Base-by-base conservation (phyloP, 2,329 filamentous ascomycete species). In the Colletotrichum tanaceti region DNA sequence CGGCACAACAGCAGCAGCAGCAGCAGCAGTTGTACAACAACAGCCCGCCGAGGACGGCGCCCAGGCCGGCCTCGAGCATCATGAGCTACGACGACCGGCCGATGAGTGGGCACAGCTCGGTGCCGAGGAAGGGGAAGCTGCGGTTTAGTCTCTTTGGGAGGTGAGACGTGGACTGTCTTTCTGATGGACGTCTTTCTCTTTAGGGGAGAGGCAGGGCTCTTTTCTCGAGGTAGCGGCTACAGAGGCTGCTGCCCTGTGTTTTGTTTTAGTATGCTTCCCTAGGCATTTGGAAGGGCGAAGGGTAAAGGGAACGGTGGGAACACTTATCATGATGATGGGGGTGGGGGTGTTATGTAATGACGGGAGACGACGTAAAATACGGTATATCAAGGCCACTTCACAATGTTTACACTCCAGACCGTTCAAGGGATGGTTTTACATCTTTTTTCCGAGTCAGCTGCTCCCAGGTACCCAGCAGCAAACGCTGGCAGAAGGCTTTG, bases 1-100 rank as follows among this genome's bases (percentile, higher is more conserved):
- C 52, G 32, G 14, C 4, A n/a, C 54, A 53, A 63, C 53, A 58
- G n/a, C 52, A 38, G 32, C 61, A 59, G 39, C 64, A 58, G 39
- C 65, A 54, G 54, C 61, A 63, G 46, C 65, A 68, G 47, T 55
- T 60, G 68, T 69, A 61, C 55, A 58, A 38, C 18, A 57, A 41
- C 46, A 71, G 68, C 58, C 65, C 50, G 61, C 65, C 60, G 24
- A 35, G 50, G 50, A 71, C 65, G 35, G 54, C 43, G 32, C 35
- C 22, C 24, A 38, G 66, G 32, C 66, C 66, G 16, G 66, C 66
- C 9, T 65, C 62, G n/a, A 68, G 66, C 16, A 62, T 61, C 32
- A 70, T 71, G 54, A 70, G 63, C 65, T 71, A 71, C 46, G 69
- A 70, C 22, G 58, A 70, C 9, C 44, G 71, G 52, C 71, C 70